Evolutionary conservation across 768 basidiomycete genomes (phyloP).

Genomic region (Erythrobasidium yunnanense): DNA sequence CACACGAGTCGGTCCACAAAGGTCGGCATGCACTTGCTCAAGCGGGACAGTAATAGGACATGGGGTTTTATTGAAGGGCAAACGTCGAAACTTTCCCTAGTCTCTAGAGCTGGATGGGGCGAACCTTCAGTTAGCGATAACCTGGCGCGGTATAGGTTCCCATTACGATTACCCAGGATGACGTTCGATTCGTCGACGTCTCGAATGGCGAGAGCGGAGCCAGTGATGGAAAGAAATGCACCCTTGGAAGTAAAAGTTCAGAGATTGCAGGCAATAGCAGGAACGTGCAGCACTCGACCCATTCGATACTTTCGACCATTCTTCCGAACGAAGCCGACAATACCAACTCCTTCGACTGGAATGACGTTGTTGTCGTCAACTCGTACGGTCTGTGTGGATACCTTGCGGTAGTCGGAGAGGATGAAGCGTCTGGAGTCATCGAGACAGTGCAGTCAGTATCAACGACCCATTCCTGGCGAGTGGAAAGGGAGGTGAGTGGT

Average conservation of each 20-base stretch:
- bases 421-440: neutral
- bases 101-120: neutral
- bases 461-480: neutral
- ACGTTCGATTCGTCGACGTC: neutral
- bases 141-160: neutral
- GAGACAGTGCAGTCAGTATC: neutral
- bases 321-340: neutral
- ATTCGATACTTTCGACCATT: neutral
- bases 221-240: neutral
- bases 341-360: neutral
- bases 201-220: neutral
- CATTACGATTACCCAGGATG: neutral
- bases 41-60: neutral
- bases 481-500: neutral
- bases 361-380: neutral
- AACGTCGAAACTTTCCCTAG: neutral
- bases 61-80: neutral
- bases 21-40: neutral
- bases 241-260: neutral
- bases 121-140: neutral
- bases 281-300: neutral
- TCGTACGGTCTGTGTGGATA: neutral
- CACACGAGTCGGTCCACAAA: too few relatives aligned
- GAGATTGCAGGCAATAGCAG: neutral
- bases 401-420: neutral